Conservation (phyloP, 768 basidiomycete species). For the Boletus tylopilopsis region DNA sequence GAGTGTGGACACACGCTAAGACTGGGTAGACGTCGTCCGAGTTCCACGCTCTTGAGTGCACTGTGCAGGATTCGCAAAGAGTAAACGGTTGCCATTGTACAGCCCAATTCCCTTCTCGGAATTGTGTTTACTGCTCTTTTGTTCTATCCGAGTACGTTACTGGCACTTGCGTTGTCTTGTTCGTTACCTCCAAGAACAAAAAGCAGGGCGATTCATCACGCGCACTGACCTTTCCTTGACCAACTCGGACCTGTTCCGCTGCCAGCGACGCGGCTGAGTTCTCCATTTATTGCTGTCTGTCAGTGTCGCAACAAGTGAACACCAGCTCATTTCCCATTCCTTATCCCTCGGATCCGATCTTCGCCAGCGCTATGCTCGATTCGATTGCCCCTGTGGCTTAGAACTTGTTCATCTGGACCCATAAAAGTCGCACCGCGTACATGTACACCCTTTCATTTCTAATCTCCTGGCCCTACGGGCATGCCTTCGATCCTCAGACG, state of each 20-base stretch:
- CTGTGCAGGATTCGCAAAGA: too few relatives aligned
- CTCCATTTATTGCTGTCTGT: constrained; percentile 21
- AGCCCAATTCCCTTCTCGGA: neutral
- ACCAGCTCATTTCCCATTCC: constrained; percentile 6
- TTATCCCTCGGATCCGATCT: constrained; percentile 16
- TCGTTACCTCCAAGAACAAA: constrained; percentile 12
- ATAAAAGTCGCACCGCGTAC: constrained; percentile 26
- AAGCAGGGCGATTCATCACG: neutral
- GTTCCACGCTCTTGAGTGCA: too few relatives aligned
- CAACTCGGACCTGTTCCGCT: constrained; percentile 8
- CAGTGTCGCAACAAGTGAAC: too few relatives aligned
- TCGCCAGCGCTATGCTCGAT: constrained; percentile 10
- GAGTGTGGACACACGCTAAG: too few relatives aligned
- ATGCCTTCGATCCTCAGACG: constrained; percentile 44
- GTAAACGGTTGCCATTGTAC: neutral
- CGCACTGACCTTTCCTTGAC: constrained; percentile 3
- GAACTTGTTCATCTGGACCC: constrained; percentile 15
- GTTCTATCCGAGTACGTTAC: neutral
- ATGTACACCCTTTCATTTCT: constrained; percentile 13
- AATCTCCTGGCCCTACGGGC: constrained; percentile 15
- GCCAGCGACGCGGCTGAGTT: constrained; percentile 13
- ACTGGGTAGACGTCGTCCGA: too few relatives aligned
- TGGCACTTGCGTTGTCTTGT: constrained; percentile 8
- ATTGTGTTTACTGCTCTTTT: neutral
- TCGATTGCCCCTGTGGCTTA: constrained; percentile 29